Base-by-base conservation (phyloP, 1,284 basidiomycete species). In the Irpex rosettiformis region DNA sequence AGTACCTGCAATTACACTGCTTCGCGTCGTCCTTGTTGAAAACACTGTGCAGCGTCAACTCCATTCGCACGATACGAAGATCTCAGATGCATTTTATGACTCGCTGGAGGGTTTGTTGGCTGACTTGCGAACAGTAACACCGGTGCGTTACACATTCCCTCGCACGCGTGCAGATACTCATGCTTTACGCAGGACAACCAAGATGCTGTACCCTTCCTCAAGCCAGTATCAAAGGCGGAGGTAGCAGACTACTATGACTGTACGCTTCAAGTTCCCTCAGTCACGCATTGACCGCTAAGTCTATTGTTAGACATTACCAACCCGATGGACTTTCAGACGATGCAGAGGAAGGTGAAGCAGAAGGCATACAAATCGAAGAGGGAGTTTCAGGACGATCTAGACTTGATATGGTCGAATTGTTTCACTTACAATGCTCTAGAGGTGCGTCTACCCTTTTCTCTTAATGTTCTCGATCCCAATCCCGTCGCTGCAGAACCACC, bases 351-450 rank as follows among this genome's bases (percentile, higher is more conserved):
- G 75, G 88, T 97, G 70, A 98, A 96, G 77, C 77, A 81, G 54
- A 92, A 91, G 70, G 81, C 84, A 55, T 98, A 98, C 83, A 96
- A 96, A 76, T 92, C 86, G 56, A 98, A 99, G 76, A 82, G 85
- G 61, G 91, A 96, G 68, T 99, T 99, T 73, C 88, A 89, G 62
- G 88, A 91, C 61, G 97, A 99, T 73, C 77, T 99, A 48, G 92
- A 96, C 66, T 83, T 97, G 61, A 98, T 99, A 66, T 99, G 96
- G 96, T 86, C 88, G 56, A 99, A 99, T 68, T 98, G 96, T 72
- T 83, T 91, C 65, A 84, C 83, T 10, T 99, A 98, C 74, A 99
- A 99, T 71, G 88, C 90, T 24, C 84, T 88, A 16, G 91, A 94
- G 74, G 95, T 94, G 53, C 45, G 56, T 60, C 18, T 8, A 16